Conservation (phyloP, 140 eudicot species). For the Flaveria floridana region DNA sequence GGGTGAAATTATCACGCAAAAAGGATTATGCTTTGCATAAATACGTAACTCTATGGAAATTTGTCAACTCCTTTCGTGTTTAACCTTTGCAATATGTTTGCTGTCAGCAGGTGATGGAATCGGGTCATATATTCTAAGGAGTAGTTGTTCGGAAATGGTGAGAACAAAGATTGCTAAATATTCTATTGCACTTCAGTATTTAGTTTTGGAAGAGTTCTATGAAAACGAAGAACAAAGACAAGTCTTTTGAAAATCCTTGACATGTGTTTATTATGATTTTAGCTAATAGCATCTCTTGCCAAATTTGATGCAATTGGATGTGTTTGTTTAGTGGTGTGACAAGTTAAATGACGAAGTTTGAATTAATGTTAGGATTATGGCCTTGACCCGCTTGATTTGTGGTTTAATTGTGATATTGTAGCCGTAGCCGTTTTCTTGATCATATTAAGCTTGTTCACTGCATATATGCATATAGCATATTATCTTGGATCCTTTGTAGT, state of each 20-base stretch:
- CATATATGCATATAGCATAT: background rate
- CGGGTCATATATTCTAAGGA: constrained; percentile 36
- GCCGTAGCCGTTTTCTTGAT: background rate
- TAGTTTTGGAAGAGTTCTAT: constrained; percentile 36
- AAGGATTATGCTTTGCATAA: no score
- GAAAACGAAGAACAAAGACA: constrained; percentile 26
- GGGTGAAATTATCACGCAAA: no score
- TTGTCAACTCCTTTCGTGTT: background rate
- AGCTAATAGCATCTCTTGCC: constrained; percentile 1
- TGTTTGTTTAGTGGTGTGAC: background rate
- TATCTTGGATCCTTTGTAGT: background rate
- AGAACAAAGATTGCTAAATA: constrained; percentile 33
- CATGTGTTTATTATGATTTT: background rate
- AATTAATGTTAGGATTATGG: background rate
- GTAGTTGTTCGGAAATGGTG: constrained; percentile 26
- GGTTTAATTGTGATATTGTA: background rate
- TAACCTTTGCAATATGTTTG: constrained; percentile 11
- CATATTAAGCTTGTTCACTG: background rate
- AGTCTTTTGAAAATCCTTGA: background rate
- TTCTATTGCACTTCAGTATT: constrained; percentile 33
- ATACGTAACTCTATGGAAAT: no score
- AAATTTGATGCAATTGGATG: background rate
- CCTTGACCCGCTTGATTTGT: background rate
- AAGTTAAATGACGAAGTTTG: background rate
- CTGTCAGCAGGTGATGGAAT: constrained; percentile 33